Evolutionary conservation across 495 filamentous ascomycete species (phyloP).

Genomic region (Penicillium ucsense): DNA sequence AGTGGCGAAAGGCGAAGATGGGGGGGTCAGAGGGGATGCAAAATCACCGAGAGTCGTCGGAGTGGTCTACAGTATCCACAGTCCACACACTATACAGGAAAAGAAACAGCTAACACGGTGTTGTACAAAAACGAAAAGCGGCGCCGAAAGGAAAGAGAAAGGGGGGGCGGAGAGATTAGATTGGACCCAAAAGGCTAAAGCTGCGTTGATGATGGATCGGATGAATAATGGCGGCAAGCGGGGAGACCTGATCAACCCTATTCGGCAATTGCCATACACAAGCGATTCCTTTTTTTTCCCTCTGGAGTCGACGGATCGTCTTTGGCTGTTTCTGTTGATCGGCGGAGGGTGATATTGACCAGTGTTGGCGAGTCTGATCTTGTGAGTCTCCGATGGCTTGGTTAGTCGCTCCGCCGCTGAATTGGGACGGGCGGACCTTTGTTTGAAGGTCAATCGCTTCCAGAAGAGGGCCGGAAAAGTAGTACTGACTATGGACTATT

Average conservation of each 20-base stretch:
- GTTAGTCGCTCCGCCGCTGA: too few species aligned
- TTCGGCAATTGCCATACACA: slow-evolving; percentile 15
- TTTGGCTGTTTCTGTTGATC: too few species aligned
- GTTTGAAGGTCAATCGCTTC: too few species aligned
- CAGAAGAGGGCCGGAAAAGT: too few species aligned
- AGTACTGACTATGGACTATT: too few species aligned
- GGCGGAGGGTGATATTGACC: too few species aligned
- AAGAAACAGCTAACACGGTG: slow-evolving; percentile 16
- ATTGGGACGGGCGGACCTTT: too few species aligned
- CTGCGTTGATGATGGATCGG: background rate
- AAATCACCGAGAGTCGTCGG: background rate
- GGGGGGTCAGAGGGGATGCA: too few species aligned
- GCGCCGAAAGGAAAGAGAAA: slow-evolving; percentile 17
- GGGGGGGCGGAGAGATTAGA: slow-evolving; percentile 1
- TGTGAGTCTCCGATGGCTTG: too few species aligned
- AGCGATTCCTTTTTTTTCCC: background rate
- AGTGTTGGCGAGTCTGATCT: too few species aligned
- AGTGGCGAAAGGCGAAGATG: background rate
- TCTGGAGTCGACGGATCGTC: too few species aligned
- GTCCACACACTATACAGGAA: slow-evolving; percentile 12
- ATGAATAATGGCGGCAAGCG: slow-evolving; percentile 7
- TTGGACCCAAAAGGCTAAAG: background rate
- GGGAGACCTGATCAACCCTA: slow-evolving; percentile 17
- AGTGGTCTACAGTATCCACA: slow-evolving; percentile 10
- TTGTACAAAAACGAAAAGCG: slow-evolving; percentile 27